Conservation (phyloP, 2,329 filamentous ascomycete species). For the Simplicillium aogashimaense region DNA sequence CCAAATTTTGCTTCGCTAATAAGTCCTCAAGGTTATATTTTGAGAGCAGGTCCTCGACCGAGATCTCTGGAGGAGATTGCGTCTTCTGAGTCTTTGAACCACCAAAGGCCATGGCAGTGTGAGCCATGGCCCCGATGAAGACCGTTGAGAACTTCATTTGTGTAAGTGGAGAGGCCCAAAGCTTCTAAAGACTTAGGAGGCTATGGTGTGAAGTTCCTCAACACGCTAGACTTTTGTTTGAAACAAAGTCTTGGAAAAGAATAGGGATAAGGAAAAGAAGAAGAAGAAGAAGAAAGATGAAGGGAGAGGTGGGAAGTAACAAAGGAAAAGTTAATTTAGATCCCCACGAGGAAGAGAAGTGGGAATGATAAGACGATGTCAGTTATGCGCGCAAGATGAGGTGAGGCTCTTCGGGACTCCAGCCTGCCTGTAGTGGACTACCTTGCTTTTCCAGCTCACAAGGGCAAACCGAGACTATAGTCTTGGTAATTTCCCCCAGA, state of each 20-base stretch:
- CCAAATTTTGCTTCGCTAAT: conserved; percentile 32
- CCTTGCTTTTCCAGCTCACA: too few relatives aligned
- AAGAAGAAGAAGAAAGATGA: conserved; percentile 3
- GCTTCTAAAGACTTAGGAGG: background rate
- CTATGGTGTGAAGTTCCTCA: background rate
- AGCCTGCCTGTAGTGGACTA: too few relatives aligned
- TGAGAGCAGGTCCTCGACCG: conserved; percentile 29
- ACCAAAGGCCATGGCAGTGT: conserved; percentile 20
- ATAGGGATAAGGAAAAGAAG: conserved; percentile 1
- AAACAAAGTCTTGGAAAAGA: conserved; percentile 3
- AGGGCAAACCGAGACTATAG: too few relatives aligned
- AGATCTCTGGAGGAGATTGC: conserved; percentile 19
- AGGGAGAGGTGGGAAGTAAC: conserved; percentile 3
- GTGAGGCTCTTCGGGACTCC: too few relatives aligned
- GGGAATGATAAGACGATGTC: too few relatives aligned
- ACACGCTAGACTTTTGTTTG: conserved; percentile 1
- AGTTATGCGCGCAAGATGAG: too few relatives aligned
- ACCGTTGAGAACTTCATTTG: conserved; percentile 26
- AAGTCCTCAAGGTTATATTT: conserved; percentile 32
- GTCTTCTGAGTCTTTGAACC: conserved; percentile 8
- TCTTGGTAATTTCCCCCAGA: too few relatives aligned
- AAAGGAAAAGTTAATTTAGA: conserved; percentile 4
- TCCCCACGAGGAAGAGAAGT: background rate
- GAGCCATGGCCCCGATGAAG: conserved; percentile 21
- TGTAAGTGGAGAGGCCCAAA: conserved; percentile 4